Percentiles rank a stretch among this genome's conserved stretches.
Conservation (phyloP, 2,329 filamentous ascomycete species). For the Capronia epimyces region DNA sequence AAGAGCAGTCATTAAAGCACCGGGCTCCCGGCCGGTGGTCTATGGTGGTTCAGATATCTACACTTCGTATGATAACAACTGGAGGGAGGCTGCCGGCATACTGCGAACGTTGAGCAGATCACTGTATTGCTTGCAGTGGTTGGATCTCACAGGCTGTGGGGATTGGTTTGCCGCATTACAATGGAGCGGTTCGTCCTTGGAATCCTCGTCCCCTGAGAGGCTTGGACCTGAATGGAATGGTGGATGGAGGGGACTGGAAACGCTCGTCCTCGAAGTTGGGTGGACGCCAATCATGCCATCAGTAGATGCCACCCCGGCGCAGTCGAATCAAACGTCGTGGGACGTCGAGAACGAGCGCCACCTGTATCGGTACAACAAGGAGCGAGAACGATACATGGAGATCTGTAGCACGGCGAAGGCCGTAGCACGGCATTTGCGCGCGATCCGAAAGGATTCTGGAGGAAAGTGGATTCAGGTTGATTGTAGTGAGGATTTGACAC, state of each 20-base stretch:
- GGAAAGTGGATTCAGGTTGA: slow-evolving; percentile 40
- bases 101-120: slow-evolving; percentile 51
- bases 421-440: slow-evolving; percentile 33
- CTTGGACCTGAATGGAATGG: slow-evolving; percentile 43
- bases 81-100: slow-evolving; percentile 52
- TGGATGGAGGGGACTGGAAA: slow-evolving; percentile 43
- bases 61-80: slow-evolving; percentile 50
- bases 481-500: slow-evolving; percentile 13
- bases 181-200: slow-evolving; percentile 31
- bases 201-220: slow-evolving; percentile 6
- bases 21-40: slow-evolving; percentile 31
- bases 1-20: slow-evolving; percentile 11
- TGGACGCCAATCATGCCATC: slow-evolving; percentile 33
- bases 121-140: slow-evolving; percentile 56
- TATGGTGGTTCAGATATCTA: slow-evolving; percentile 52
- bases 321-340: slow-evolving; percentile 26
- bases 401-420: slow-evolving; percentile 30
- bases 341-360: slow-evolving; percentile 34
- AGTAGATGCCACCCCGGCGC: slow-evolving; percentile 11
- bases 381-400: slow-evolving; percentile 32
- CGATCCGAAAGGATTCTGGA: slow-evolving; percentile 31
- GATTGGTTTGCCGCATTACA: slow-evolving; percentile 52
- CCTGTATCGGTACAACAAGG: slow-evolving; percentile 33
- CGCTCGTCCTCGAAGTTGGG: slow-evolving; percentile 40
- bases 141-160: slow-evolving; percentile 57